phyloP scores from a whole-genome alignment of 2,329 filamentous ascomycete genomes.

The Cladosporium cucumerinum region DNA sequence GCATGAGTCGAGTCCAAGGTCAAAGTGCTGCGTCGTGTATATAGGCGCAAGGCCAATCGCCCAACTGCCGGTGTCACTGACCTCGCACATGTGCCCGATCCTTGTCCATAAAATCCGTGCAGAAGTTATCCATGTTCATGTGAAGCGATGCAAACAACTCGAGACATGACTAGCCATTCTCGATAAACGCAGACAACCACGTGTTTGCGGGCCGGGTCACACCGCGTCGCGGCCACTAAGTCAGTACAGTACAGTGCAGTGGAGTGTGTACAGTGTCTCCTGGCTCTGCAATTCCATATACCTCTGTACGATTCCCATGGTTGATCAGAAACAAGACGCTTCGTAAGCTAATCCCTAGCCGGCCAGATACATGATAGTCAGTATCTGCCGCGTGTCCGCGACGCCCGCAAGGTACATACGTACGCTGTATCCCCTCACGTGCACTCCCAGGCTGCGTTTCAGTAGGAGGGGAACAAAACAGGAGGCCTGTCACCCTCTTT shows the following conservation, averaged over 20 bases:
- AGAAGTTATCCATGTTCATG: not conserved
- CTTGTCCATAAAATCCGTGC: not conserved
- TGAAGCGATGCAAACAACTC: not conserved
- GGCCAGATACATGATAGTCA: not conserved
- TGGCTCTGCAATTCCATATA: not conserved
- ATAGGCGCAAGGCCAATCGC: not conserved
- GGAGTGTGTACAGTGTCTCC: not conserved
- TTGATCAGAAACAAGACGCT: not conserved
- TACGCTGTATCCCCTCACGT: not conserved
- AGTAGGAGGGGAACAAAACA: not conserved
- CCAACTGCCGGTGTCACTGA: not conserved
- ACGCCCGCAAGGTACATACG: not conserved
- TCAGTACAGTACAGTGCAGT: not conserved
- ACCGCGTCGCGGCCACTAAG: not conserved
- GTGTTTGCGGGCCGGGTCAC: not conserved
- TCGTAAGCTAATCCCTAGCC: not conserved
- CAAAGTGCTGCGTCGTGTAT: not conserved
- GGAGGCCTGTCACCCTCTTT: not conserved
- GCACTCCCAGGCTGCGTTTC: not conserved
- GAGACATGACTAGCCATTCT: not conserved
- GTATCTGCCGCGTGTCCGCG: not conserved
- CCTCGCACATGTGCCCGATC: not conserved
- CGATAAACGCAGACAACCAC: not conserved
- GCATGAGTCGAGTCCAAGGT: not conserved
- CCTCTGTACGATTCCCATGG: not conserved